Base-by-base conservation (phyloP, 768 basidiomycete genomes). In the Pulveroboletus sp. region DNA sequence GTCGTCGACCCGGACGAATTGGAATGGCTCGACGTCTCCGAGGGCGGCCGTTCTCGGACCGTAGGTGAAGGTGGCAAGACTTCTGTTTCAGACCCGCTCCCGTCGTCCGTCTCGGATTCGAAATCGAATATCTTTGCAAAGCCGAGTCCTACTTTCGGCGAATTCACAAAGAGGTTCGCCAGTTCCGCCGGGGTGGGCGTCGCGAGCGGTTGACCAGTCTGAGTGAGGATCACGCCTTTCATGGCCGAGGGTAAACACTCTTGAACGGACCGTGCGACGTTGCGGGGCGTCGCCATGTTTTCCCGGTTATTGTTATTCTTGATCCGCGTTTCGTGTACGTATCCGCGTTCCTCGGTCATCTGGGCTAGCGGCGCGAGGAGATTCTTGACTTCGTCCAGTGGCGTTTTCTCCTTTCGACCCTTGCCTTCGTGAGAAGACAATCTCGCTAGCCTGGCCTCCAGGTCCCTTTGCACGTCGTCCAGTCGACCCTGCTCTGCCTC, bases 121-220 rank as follows among this genome's bases (percentile, higher is more conserved):
- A 84, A 82, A 58, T 89, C 86, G 54, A 89, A 89, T 41, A 89
- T 89, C 66, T 82, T 84, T 9, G 82, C 77, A 60, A 91, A 91
- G 58, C 86, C 81, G 23, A 91, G 73, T 3, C 81, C 82, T 32
- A 86, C 80, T 52, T 76, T 82, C 0, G 89, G 89, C 8, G 83
- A 84, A 35, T 77, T 75, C 26, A 80, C 75, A 58, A 91, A 86
- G 2, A 89, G 73, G 30, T 78, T 81, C 3, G 77, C 77, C 1
- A 90, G 73, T 59, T 86, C 85, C 0, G 75, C 71, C 0, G 85
- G 85, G 2, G 78, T 73, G 1, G 89, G 89, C 12, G 89, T 93
- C 4, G 79, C 74, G 7, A 92, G 71, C 2, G 76, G 71, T 61
- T 90, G 82, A 8, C 90, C 89, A 0, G 90, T 90, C 8, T 83